These are phyloP conservation scores for Pythium brachiatum DNA, from an alignment of 352 stramenopile genomes.

Conservation along the genomic window DNA sequence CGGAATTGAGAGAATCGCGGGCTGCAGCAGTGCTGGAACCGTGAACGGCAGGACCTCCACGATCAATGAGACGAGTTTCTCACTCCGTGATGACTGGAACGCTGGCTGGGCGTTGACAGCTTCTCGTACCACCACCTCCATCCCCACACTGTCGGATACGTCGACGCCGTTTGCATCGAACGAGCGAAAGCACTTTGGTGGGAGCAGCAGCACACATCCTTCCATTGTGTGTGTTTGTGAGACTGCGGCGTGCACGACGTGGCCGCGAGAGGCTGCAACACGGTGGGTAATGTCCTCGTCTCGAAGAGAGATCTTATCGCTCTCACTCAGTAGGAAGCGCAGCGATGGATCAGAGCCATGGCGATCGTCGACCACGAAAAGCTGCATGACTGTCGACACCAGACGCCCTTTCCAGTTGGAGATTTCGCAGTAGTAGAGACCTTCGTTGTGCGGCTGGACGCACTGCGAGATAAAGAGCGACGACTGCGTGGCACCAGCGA, in stretches of 20 bases:
- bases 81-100: slow-evolving; percentile 10
- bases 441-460: slow-evolving; percentile 56
- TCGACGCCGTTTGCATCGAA: slow-evolving; percentile 37
- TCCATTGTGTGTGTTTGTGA: slow-evolving; percentile 1
- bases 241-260: slow-evolving; percentile 23
- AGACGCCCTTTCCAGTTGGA: slow-evolving; percentile 46
- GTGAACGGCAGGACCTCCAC: slow-evolving; percentile 38
- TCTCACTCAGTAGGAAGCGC: slow-evolving; percentile 39
- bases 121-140: slow-evolving; percentile 43
- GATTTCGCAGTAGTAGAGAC: slow-evolving; percentile 56
- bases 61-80: slow-evolving; percentile 44
- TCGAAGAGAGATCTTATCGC: slow-evolving; percentile 5
- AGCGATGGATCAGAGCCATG: slow-evolving; percentile 35
- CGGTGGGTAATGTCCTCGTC: slow-evolving; percentile 22
- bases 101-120: neutral
- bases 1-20: slow-evolving; percentile 25
- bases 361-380: slow-evolving; percentile 50
- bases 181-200: slow-evolving; percentile 49
- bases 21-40: slow-evolving; percentile 8
- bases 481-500: slow-evolving; percentile 43
- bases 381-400: slow-evolving; percentile 30
- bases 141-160: slow-evolving; percentile 46
- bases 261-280: slow-evolving; percentile 40
- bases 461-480: slow-evolving; percentile 52
- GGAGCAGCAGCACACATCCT: slow-evolving; percentile 42